phyloP scores from a whole-genome alignment of 2,329 filamentous ascomycete genomes.

The Coniochaeta sp. region DNA sequence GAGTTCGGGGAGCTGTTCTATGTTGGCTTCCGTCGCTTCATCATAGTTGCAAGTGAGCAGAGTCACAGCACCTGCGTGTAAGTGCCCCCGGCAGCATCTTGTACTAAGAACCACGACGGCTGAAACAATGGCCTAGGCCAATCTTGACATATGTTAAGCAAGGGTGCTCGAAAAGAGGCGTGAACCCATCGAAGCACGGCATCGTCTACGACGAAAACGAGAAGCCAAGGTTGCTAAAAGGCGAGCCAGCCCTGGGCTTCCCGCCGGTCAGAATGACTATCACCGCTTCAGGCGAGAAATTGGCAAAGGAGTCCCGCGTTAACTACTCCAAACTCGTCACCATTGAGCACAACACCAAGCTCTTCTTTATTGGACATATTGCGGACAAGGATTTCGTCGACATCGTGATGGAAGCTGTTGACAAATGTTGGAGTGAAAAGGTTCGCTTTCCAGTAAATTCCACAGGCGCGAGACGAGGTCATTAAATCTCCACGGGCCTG shows the following conservation, averaged over 20 bases:
- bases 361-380: slow-evolving; percentile 48
- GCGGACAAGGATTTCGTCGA: slow-evolving; percentile 25
- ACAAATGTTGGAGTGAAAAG: slow-evolving; percentile 43
- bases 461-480: too few relatives aligned
- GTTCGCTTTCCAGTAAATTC: too few relatives aligned
- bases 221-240: slow-evolving; percentile 22
- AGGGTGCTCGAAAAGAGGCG: slow-evolving; percentile 44
- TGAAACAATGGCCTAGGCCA: slow-evolving; percentile 27
- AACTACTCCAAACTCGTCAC: slow-evolving; percentile 51
- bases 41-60: slow-evolving; percentile 42
- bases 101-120: neutral
- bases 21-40: slow-evolving; percentile 45
- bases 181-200: slow-evolving; percentile 44
- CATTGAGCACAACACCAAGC: slow-evolving; percentile 49
- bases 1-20: slow-evolving; percentile 24
- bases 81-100: slow-evolving; percentile 14
- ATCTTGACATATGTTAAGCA: slow-evolving; percentile 46
- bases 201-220: slow-evolving; percentile 34
- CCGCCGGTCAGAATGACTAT: slow-evolving; percentile 35
- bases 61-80: slow-evolving; percentile 51
- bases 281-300: slow-evolving; percentile 29
- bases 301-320: slow-evolving; percentile 43
- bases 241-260: slow-evolving; percentile 42
- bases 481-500: too few relatives aligned
- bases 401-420: slow-evolving; percentile 34